A percentile compares a stretch with the other conserved stretches of the same genome.
phyloP scores from a whole-genome alignment of 371 early-diverging fungal species.

The Apophysomyces trapeziformis region DNA sequence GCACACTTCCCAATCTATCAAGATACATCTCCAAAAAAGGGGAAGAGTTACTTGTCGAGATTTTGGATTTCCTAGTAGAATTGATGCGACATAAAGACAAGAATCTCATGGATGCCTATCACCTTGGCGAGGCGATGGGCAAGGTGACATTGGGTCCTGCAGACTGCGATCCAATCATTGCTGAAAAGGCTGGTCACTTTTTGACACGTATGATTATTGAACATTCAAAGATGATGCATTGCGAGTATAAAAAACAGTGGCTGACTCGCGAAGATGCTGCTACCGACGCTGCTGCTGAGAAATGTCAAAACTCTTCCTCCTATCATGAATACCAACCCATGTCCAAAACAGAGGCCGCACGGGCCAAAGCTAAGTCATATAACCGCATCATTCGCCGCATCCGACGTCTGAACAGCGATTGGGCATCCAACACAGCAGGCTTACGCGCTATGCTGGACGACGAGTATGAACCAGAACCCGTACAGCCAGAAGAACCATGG shows the following conservation, averaged over 20 bases:
- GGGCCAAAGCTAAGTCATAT: slow-evolving; percentile 47
- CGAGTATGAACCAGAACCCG: slow-evolving; percentile 31
- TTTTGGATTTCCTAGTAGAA: slow-evolving; percentile 48
- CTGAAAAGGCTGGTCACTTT: slow-evolving; percentile 49
- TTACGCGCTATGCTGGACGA: slow-evolving; percentile 41
- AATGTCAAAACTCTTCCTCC: slow-evolving; percentile 15
- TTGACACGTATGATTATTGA: slow-evolving; percentile 53
- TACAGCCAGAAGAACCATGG: slow-evolving; percentile 44
- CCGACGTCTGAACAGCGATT: slow-evolving; percentile 26
- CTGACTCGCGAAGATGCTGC: slow-evolving; percentile 34
- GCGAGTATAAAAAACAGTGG: slow-evolving; percentile 14
- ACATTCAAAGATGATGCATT: slow-evolving; percentile 35
- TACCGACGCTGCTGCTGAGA: slow-evolving; percentile 7
- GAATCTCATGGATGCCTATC: slow-evolving; percentile 47
- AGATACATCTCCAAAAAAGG: slow-evolving; percentile 28
- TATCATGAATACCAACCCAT: slow-evolving; percentile 25
- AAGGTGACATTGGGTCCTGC: slow-evolving; percentile 49
- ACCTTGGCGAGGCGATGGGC: slow-evolving; percentile 51
- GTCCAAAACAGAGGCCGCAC: slow-evolving; percentile 39
- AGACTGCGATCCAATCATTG: slow-evolving; percentile 46
- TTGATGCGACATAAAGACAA: slow-evolving; percentile 44
- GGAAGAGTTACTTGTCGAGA: slow-evolving; percentile 38
- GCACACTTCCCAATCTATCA: slow-evolving; percentile 42
- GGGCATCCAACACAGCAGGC: slow-evolving; percentile 32
- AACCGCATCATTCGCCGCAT: slow-evolving; percentile 35